These are phyloP conservation scores for Cladosporium austrohemisphaericum DNA, from an alignment of 2,329 filamentous ascomycete genomes.

Conservation along the genomic window DNA sequence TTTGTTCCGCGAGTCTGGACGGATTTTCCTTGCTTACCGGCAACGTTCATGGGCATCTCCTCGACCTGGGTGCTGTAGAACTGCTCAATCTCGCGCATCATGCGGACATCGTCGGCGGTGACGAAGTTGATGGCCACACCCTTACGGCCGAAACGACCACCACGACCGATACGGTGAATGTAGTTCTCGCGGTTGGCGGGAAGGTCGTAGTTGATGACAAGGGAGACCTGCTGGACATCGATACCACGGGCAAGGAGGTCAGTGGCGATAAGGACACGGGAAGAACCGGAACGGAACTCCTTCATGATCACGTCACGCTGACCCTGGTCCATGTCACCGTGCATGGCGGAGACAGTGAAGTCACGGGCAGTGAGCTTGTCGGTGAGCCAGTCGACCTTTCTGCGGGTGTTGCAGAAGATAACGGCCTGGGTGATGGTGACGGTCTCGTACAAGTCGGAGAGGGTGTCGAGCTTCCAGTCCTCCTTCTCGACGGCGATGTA, in stretches of 20 bases:
- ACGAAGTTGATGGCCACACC: slow-evolving; percentile 99
- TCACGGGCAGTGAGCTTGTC: slow-evolving; percentile 95
- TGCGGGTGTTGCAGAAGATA: slow-evolving; percentile 98
- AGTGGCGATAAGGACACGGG: slow-evolving; percentile 91
- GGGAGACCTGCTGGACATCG: slow-evolving; percentile 94
- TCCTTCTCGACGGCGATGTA: slow-evolving; percentile 99
- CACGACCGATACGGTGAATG: slow-evolving; percentile 95
- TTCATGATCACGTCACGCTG: slow-evolving; percentile 99
- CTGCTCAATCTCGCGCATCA: slow-evolving; percentile 98
- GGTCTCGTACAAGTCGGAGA: slow-evolving; percentile 98
- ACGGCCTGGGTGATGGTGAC: slow-evolving; percentile 98
- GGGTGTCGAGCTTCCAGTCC: slow-evolving; percentile 99
- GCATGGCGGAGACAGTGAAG: slow-evolving; percentile 98
- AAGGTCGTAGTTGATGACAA: slow-evolving; percentile 99
- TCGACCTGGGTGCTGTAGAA: slow-evolving; percentile 99
- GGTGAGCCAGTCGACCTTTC: slow-evolving; percentile 99
- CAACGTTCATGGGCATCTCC: slow-evolving; percentile 98
- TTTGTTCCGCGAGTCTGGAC: not conserved
- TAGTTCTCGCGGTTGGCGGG: slow-evolving; percentile 99
- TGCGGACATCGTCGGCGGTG: slow-evolving; percentile 95
- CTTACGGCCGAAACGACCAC: slow-evolving; percentile 93
- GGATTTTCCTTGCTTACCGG: slow-evolving; percentile 44
- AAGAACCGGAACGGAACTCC: slow-evolving; percentile 95
- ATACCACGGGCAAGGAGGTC: slow-evolving; percentile 98
- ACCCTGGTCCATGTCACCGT: slow-evolving; percentile 98